phyloP scores from a whole-genome alignment of 352 stramenopile species.

The Phytophthora hybrid region DNA sequence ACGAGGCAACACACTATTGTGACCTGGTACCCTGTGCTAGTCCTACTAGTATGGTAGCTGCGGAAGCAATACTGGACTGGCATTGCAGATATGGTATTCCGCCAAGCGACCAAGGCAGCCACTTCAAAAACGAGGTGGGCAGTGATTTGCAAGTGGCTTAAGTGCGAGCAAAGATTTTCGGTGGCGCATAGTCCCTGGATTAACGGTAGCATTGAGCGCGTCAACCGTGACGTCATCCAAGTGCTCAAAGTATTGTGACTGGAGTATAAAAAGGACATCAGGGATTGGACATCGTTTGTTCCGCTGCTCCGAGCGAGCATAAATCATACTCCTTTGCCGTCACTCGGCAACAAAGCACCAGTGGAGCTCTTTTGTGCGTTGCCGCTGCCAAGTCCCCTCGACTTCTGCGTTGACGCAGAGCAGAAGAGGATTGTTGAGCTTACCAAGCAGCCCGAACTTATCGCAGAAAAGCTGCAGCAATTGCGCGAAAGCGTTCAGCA shows the following conservation, averaged over 20 bases:
- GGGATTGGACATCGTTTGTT: conserved; percentile 26
- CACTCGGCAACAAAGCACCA: conserved; percentile 1
- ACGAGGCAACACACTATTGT: too few relatives aligned
- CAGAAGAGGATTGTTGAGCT: conserved; percentile 10
- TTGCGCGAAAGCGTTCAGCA: conserved; percentile 7
- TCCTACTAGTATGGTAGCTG: conserved; percentile 22
- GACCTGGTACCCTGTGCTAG: conserved; percentile 23
- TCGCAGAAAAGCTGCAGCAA: not conserved
- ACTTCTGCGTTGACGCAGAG: not conserved
- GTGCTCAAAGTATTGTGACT: too few relatives aligned
- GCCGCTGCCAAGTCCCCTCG: too few relatives aligned
- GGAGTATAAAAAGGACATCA: not conserved
- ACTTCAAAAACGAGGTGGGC: too few relatives aligned
- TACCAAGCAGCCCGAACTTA: not conserved
- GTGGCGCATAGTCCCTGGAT: too few relatives aligned
- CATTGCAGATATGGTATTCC: too few relatives aligned
- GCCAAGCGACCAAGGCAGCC: too few relatives aligned
- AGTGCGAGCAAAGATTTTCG: too few relatives aligned
- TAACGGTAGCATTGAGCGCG: too few relatives aligned
- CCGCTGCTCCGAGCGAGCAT: conserved; percentile 30
- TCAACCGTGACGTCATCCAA: too few relatives aligned
- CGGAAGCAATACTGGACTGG: conserved; percentile 23
- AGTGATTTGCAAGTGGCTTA: too few relatives aligned
- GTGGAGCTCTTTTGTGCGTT: too few relatives aligned
- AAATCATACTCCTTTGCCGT: conserved; percentile 40